Base-by-base conservation (phyloP, 805 yeast genomes). In the Candida boidinii region DNA sequence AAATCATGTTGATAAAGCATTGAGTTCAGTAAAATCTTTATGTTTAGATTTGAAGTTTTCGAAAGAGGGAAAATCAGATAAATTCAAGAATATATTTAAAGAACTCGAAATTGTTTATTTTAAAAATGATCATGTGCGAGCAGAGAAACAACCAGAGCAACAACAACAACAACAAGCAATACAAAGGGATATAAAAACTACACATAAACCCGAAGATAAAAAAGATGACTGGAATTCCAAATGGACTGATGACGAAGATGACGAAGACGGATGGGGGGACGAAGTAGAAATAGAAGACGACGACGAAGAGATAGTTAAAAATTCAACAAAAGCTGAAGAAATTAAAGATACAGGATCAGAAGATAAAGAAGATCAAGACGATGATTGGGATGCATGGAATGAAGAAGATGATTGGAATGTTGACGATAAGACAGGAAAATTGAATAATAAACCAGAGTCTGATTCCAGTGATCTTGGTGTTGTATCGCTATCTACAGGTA, bases 401-500 rank as follows among this genome's bases (percentile, higher is more conserved):
- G 44, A 45, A 4, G 55, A 46, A 7, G 56, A 50, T 22, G 52
- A 37, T 10, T 49, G 57, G 54, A 47, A 42, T 26, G 43, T 42
- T 12, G 54, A 43, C 28, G 51, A 36, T 34, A 26, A 20, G 39
- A 34, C 9, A 39, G 35, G n/a, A 17, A 36, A n/a, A n/a, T n/a
- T n/a, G n/a, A n/a, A n/a, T n/a, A n/a, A 15, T 12, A 18, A 6
- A 4, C 8, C 27, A 13, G n/a, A 22, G 14, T 4, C 11, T 4
- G 20, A 21, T n/a, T 6, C 7, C 23, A 17, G 13, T 13, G 23
- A 41, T 20, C 21, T 39, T 15, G 48, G 49, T 4, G 48, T 41
- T 18, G 41, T 43, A 18, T 44, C 47, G 9, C 26, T 44, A 3
- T 41, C 48, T 3, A 37, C 48, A 5, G n/a, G n/a, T n/a, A n/a